Evolutionary conservation across 306 rosid species (phyloP).

Genomic region (Lupinus albus): DNA sequence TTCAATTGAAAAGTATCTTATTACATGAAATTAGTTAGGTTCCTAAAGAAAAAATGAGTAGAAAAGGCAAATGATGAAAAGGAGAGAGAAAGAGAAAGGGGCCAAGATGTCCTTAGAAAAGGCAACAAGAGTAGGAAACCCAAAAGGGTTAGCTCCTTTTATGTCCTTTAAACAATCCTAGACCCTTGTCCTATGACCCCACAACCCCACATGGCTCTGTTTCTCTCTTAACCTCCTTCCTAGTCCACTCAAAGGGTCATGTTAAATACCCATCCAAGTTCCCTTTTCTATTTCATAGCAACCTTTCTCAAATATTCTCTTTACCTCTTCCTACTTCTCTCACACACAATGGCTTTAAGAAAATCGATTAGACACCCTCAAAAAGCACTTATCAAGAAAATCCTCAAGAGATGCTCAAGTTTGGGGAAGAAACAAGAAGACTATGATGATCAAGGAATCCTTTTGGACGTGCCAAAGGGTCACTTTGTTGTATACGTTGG

Average conservation of each 20-base stretch:
- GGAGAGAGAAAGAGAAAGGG: slow-evolving; percentile 43
- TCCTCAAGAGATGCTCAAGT: slow-evolving; percentile 86
- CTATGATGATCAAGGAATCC: slow-evolving; percentile 56
- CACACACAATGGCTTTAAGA: slow-evolving; percentile 61
- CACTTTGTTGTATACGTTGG: slow-evolving; percentile 96
- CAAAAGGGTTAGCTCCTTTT: slow-evolving; percentile 42
- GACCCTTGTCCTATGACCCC: slow-evolving; percentile 51
- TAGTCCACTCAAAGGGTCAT: slow-evolving; percentile 32
- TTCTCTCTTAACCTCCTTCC: slow-evolving; percentile 33
- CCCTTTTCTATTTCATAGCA: slow-evolving; percentile 26
- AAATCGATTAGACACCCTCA: slow-evolving; percentile 62
- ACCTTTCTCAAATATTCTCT: background rate
- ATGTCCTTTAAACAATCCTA: slow-evolving; percentile 45
- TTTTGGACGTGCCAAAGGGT: slow-evolving; percentile 85
- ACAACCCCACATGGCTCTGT: slow-evolving; percentile 59
- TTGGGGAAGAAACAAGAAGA: slow-evolving; percentile 65
- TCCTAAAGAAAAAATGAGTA: background rate
- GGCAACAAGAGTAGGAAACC: slow-evolving; percentile 51
- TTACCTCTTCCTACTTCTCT: background rate
- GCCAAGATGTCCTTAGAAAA: slow-evolving; percentile 56
- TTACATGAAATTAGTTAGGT: background rate
- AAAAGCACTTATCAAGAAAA: slow-evolving; percentile 72
- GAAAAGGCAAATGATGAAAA: background rate
- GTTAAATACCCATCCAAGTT: slow-evolving; percentile 59
- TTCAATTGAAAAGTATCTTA: too few species aligned